Evolutionary conservation across 2,329 filamentous ascomycete species (phyloP), one percentile per base, ranked within the genome.

Genomic region (Cryphonectria japonica): DNA sequence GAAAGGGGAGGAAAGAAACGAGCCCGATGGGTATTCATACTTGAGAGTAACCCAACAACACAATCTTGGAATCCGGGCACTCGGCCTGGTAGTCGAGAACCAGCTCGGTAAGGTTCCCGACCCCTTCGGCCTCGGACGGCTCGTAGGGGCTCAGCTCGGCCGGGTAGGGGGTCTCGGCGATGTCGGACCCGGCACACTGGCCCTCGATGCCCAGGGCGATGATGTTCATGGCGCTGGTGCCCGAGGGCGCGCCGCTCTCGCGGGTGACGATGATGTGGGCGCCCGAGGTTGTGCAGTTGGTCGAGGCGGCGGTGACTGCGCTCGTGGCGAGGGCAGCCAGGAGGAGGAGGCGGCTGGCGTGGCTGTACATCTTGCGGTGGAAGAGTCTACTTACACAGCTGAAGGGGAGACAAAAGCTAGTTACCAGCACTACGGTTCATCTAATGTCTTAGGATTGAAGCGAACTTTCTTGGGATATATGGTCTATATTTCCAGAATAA

Each of bases 11-110:
- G 22, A 34, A 61, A 50, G 68, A 34, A 34, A 34, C 22, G 70
- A 26, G 39, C n/a, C 11, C 5, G 37, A 13, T 5, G 2, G 6
- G 32, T 76, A 39, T 70, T 39, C 75, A 39, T 71, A 79, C 80
- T 78, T 84, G 82, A 1, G 82, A 84, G 71, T 81, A 84, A 0
- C 82, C 82, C 61, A 84, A 64, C 41, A 84, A 73, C 5, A 81
- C 82, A 64, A 84, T 76, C 76, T 83, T 82, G 68, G 76, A 77
- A n/a, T 78, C 72, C 9, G 82, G 82, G 54, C 82, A 84, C 5
- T 75, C 75, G 41, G 75, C 65, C 73, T 75, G 74, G 71, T 84
- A 83, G 32, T 75, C 70, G 16, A 73, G 73, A 57, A 84, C 71
- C 64, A 76, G 74, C 39, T 75, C 60, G 26, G 76, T 79, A 76